Base-by-base conservation (phyloP, 495 filamentous ascomycete species). In the Schizothecium vesticola region DNA sequence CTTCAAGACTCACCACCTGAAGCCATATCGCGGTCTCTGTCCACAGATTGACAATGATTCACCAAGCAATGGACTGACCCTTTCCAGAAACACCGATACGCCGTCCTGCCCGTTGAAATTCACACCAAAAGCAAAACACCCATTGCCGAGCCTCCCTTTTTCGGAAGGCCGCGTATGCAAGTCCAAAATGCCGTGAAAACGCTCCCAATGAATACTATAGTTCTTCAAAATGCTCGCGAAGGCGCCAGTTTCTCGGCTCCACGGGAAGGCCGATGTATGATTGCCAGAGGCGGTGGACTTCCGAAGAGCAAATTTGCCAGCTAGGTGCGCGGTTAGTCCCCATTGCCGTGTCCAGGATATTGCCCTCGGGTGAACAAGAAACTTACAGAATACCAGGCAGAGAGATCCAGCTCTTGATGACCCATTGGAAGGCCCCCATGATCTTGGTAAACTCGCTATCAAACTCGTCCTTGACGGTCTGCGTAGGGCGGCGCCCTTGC, bases 181-280 rank as follows among this genome's bases (percentile, higher is more conserved):
- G 33, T 7, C 25, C 3, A 59, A 11, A 29, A 33, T 51, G 43
- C 43, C 19, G 43, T n/a, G 8, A 51, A 51, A 51, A 19, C 6
- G 43, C n/a, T 51, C 16, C 16, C 2, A 51, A 51, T 51, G 16
- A 8, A 19, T n/a, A 8, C 43, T 51, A 80, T 10, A 80, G 75
- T 66, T 80, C 91, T 71, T 92, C 88, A 60, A 80, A 76, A 59
- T 88, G 86, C 33, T 81, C 70, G 69, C 82, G 75, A 33, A 93
- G 76, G 64, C 81, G 79, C 91, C 92, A 96, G 12, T 78, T 80
- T 69, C 92, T 82, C 6, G 89, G 89, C 59, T 80, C 80, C 21
- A 94, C 86, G 9, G 92, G 90, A 65, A 92, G 75, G 28, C 93
- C 93, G n/a, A 96, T 79, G 81, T 88, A 97, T 73, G 82, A 91